Conservation (phyloP, 1,284 basidiomycete species). For the Kalmanozyma brasiliensis region DNA sequence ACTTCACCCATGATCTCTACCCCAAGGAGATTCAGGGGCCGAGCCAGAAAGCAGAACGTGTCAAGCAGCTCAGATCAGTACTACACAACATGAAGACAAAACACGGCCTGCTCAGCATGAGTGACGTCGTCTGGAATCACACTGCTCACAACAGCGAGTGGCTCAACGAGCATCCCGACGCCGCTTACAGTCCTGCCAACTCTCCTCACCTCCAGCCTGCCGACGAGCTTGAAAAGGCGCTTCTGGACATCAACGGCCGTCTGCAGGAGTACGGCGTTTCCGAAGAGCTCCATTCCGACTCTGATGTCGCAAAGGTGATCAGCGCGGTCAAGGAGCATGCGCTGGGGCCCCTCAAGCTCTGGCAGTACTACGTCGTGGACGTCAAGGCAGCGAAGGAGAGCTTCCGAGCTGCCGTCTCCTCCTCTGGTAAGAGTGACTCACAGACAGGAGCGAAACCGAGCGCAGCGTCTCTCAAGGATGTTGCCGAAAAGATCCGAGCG, state of each 20-base stretch:
- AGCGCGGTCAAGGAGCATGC: slow-evolving; percentile 54
- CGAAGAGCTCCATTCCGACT: slow-evolving; percentile 41
- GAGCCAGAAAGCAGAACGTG: slow-evolving; percentile 38
- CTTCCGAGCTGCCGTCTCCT: slow-evolving; percentile 28
- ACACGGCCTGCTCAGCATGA: slow-evolving; percentile 62
- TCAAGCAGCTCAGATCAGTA: slow-evolving; percentile 35
- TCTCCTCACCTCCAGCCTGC: slow-evolving; percentile 62
- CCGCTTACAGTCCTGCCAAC: slow-evolving; percentile 60
- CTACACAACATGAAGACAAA: slow-evolving; percentile 48
- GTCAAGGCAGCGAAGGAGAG: slow-evolving; percentile 39
- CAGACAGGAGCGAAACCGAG: slow-evolving; percentile 3
- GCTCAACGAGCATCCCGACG: slow-evolving; percentile 63
- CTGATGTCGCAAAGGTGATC: slow-evolving; percentile 53
- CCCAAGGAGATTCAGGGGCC: slow-evolving; percentile 31
- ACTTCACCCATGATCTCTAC: slow-evolving; percentile 59
- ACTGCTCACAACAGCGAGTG: slow-evolving; percentile 59
- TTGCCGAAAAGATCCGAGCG: slow-evolving; percentile 29
- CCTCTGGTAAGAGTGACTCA: slow-evolving; percentile 16
- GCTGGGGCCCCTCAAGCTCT: slow-evolving; percentile 51
- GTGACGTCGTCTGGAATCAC: slow-evolving; percentile 62
- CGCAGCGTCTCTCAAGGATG: slow-evolving; percentile 19
- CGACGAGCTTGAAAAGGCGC: slow-evolving; percentile 58
- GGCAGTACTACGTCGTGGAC: slow-evolving; percentile 63
- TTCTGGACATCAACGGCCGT: slow-evolving; percentile 45
- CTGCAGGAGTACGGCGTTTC: slow-evolving; percentile 44